These are phyloP conservation scores for Flaveria robusta DNA, from an alignment of 129 eudicot species.

Conservation along the genomic window DNA sequence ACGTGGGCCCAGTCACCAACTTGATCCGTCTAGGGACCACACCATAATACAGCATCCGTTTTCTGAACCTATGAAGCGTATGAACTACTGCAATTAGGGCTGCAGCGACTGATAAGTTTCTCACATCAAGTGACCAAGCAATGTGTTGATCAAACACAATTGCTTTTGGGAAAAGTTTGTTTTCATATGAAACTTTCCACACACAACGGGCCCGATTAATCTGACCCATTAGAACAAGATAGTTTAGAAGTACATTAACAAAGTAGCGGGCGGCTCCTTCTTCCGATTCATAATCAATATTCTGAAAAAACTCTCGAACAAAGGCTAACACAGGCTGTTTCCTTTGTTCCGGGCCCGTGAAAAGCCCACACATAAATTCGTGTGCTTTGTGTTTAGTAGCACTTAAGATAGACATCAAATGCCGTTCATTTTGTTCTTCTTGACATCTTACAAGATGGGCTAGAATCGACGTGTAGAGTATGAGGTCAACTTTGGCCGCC, in stretches of 20 bases:
- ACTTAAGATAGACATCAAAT: conserved; percentile 82
- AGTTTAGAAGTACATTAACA: conserved; percentile 88
- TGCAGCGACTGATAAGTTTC: conserved; percentile 95
- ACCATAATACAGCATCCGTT: conserved; percentile 94
- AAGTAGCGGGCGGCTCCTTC: conserved; percentile 93
- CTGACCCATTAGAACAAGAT: conserved; percentile 97
- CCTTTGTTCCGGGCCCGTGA: conserved; percentile 93
- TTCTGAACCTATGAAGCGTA: conserved; percentile 95
- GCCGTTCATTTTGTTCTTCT: conserved; percentile 80
- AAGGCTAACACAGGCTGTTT: conserved; percentile 86
- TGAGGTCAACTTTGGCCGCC: conserved; percentile 90
- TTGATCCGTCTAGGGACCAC: conserved; percentile 92
- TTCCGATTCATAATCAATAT: conserved; percentile 87
- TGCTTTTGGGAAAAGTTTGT: conserved; percentile 95
- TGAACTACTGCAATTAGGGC: conserved; percentile 95
- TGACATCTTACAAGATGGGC: conserved; percentile 99
- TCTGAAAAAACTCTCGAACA: conserved; percentile 89
- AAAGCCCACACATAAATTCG: conserved; percentile 87
- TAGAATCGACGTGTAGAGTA: conserved; percentile 90
- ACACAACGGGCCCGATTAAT: conserved; percentile 96
- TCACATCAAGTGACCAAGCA: conserved; percentile 99
- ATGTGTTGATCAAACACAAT: conserved; percentile 97
- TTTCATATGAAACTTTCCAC: conserved; percentile 97
- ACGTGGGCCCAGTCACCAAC: conserved; percentile 91
- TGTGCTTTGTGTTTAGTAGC: conserved; percentile 90